A percentile compares a stretch with the other conserved stretches of the same genome.
phyloP scores from a whole-genome alignment of 306 rosid species.

The Elaeagnus macrophylla region DNA sequence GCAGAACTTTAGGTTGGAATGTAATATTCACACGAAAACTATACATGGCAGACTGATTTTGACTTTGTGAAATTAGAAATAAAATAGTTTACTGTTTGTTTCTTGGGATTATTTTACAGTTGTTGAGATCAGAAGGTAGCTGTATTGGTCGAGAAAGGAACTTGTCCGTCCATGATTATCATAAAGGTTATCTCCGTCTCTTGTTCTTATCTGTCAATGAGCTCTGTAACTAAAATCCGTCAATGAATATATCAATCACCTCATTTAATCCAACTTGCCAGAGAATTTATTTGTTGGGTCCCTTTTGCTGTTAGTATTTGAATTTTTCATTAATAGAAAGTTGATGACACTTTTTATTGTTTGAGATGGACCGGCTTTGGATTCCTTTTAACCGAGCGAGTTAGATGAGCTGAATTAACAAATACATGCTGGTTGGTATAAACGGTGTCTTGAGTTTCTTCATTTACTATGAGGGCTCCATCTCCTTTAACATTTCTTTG shows the following conservation, averaged over 20 bases:
- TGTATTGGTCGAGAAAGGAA: conserved; percentile 1
- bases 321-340: not conserved
- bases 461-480: conserved; percentile 6
- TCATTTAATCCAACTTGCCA: conserved; percentile 1
- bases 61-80: conserved; percentile 11
- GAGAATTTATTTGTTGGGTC: not conserved
- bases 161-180: not conserved
- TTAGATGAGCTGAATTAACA: conserved; percentile 13
- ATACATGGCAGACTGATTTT: conserved; percentile 4
- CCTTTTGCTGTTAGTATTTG: not conserved
- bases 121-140: not conserved
- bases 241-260: not conserved
- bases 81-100: no score
- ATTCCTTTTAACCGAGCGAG: conserved; percentile 3
- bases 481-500: not conserved
- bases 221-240: conserved; percentile 14
- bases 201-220: conserved; percentile 4
- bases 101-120: no score
- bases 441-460: not conserved
- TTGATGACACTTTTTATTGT: not conserved
- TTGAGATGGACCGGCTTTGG: conserved; percentile 10
- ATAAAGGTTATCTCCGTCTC: conserved; percentile 6
- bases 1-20: conserved; percentile 1
- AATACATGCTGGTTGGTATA: conserved; percentile 6
- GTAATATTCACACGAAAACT: conserved; percentile 9